Evolutionary conservation across 257 asterid species (phyloP).

Genomic region (Solanum etuberosum): DNA sequence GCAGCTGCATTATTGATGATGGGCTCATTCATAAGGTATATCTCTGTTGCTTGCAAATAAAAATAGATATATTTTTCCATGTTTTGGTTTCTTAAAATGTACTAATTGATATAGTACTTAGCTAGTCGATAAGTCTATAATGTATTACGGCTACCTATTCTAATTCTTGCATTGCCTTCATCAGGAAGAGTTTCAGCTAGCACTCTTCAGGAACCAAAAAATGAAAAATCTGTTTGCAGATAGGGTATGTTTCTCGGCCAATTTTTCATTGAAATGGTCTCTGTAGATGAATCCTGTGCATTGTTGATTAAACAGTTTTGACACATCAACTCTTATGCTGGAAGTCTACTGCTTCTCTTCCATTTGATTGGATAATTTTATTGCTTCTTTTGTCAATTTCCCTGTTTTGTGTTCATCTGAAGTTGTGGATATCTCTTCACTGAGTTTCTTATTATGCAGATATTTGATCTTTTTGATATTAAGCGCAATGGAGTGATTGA

Average conservation of each 20-base stretch:
- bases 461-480: slow-evolving; percentile 66
- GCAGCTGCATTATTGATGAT: slow-evolving; percentile 12
- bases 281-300: background rate
- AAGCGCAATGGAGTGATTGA: slow-evolving; percentile 80
- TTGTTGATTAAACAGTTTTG: background rate
- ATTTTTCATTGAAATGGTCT: background rate
- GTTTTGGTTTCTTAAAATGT: background rate
- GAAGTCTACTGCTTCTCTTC: background rate
- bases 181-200: slow-evolving; percentile 21
- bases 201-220: slow-evolving; percentile 5
- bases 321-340: background rate
- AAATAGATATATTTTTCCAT: background rate
- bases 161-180: background rate
- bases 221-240: slow-evolving; percentile 10
- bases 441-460: slow-evolving; percentile 18
- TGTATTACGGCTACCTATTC: background rate
- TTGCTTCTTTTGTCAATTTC: background rate
- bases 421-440: background rate
- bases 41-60: background rate
- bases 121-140: background rate
- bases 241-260: slow-evolving; percentile 1
- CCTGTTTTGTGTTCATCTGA: background rate
- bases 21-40: slow-evolving; percentile 16
- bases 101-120: background rate
- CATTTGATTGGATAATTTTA: background rate